These are phyloP conservation scores for Blastomyces percursus DNA, from an alignment of 2,329 filamentous ascomycete genomes.

Conservation along the genomic window DNA sequence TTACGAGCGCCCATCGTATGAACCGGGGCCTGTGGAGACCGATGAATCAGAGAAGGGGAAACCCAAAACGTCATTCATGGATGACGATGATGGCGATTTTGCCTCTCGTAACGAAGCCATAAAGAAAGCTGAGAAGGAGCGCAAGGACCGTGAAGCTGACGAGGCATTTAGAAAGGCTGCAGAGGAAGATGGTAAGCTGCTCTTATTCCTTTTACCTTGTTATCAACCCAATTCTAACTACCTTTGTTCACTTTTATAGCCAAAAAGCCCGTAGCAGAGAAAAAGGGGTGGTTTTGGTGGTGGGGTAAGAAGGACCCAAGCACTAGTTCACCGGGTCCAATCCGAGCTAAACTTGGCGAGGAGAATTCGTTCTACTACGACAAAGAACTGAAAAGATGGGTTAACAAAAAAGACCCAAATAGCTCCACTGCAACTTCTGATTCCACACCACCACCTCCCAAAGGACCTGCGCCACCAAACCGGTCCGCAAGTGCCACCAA, in stretches of 20 bases:
- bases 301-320: constrained; percentile 55
- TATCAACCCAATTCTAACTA: constrained; percentile 35
- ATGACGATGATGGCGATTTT: constrained; percentile 64
- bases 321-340: constrained; percentile 49
- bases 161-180: constrained; percentile 79
- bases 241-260: constrained; percentile 18
- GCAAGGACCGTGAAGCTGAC: constrained; percentile 67
- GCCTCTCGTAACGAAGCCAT: constrained; percentile 43
- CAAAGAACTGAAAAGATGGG: constrained; percentile 91
- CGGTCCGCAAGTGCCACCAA: constrained; percentile 44
- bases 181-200: constrained; percentile 50
- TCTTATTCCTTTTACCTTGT: background rate
- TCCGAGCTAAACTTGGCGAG: constrained; percentile 88
- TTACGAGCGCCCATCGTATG: constrained; percentile 22
- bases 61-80: constrained; percentile 65
- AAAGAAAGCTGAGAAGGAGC: constrained; percentile 50
- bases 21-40: constrained; percentile 40
- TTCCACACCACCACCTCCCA: constrained; percentile 71
- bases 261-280: constrained; percentile 28
- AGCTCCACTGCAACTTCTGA: constrained; percentile 47
- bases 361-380: constrained; percentile 90
- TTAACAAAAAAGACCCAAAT: constrained; percentile 80
- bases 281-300: constrained; percentile 70
- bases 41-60: constrained; percentile 43
- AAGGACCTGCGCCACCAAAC: constrained; percentile 40